A percentile compares a stretch with the other conserved stretches of the same genome.
Evolutionary conservation across 495 filamentous ascomycete species (phyloP).

Genomic region (Penicillium subrubescens): DNA sequence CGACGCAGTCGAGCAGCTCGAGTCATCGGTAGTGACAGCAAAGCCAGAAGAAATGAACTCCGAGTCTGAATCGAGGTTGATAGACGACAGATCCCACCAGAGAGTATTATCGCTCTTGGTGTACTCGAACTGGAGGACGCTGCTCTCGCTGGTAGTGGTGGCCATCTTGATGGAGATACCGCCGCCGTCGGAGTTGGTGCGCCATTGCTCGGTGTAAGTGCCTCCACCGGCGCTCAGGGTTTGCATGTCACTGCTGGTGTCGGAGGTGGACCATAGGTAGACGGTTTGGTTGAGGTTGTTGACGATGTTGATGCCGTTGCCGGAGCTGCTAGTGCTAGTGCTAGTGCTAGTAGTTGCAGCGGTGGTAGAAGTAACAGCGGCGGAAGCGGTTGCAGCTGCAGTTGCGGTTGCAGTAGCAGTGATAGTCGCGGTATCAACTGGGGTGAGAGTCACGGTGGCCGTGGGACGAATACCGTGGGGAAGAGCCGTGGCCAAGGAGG

Average conservation of each 20-base stretch:
- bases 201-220: slow-evolving; percentile 35
- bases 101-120: slow-evolving; percentile 40
- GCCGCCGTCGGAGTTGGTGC: slow-evolving; percentile 39
- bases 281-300: slow-evolving; percentile 40
- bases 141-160: slow-evolving; percentile 25
- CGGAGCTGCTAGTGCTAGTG: slow-evolving; percentile 15
- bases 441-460: neutral
- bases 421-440: neutral
- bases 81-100: slow-evolving; percentile 49
- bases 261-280: slow-evolving; percentile 40
- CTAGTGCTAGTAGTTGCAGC: slow-evolving; percentile 30
- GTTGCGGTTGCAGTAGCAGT: neutral
- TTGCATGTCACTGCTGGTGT: slow-evolving; percentile 27
- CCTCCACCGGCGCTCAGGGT: slow-evolving; percentile 28
- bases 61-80: slow-evolving; percentile 37
- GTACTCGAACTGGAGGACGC: slow-evolving; percentile 50
- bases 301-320: slow-evolving; percentile 34
- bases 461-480: neutral
- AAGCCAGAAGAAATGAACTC: slow-evolving; percentile 37
- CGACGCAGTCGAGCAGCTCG: slow-evolving; percentile 29
- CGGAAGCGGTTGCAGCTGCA: neutral
- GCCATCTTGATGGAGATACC: slow-evolving; percentile 48
- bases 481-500: slow-evolving; percentile 22
- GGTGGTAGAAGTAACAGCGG: slow-evolving; percentile 7
- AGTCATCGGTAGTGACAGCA: slow-evolving; percentile 32